Base-by-base conservation (phyloP, 2,329 filamentous ascomycete genomes). In the Scytalidium sp. region DNA sequence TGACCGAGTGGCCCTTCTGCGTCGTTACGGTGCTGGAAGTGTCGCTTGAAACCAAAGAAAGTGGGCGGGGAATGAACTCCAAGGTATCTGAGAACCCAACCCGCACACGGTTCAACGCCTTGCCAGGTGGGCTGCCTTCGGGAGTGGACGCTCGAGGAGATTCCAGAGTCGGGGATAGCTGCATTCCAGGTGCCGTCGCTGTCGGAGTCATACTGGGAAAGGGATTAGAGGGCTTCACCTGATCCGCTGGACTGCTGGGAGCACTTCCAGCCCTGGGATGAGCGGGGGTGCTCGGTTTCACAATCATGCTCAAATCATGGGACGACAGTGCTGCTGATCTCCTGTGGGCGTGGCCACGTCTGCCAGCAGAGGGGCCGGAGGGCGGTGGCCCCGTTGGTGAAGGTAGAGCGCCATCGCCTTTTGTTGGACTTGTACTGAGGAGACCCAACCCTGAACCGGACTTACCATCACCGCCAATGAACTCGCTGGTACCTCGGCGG, bases 11-110 rank as follows among this genome's bases (percentile, higher is more conserved):
- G 4, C 83, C 81, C 3, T 79, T 79, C 21, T 58, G 55, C 17
- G 85, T 78, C 1, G 88, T 90, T 47, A 83, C 72, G 2, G 87
- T 94, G 63, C 85, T 91, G 42, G 90, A 86, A 0, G 89, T 90
- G 64, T 94, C 90, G 19, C 85, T 92, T 1, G 90, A 96, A 13
- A 95, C 84, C 19, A 92, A 75, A 2, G 92, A 96, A 17, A 95
- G 70, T 1, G 92, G 91, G 10, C 90, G 81, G 4, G 87, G 87
- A 59, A 92, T 92, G 55, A 88, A 91, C 66, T 95, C 89, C 22
- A 95, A 76, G 10, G 83, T 88, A 55, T 95, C 90, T 1, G 88
- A 90, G 63, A 96, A 96, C 1, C 87, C 88, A 42, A 96, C 90
- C 11, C 87, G 78, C 40, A 84, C 79, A 52, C 84, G 80, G 3